Percentiles rank a stretch among this genome's conserved stretches.
Evolutionary conservation across 768 basidiomycete genomes (phyloP).

Genomic region (Auriscalpium microsporum): DNA sequence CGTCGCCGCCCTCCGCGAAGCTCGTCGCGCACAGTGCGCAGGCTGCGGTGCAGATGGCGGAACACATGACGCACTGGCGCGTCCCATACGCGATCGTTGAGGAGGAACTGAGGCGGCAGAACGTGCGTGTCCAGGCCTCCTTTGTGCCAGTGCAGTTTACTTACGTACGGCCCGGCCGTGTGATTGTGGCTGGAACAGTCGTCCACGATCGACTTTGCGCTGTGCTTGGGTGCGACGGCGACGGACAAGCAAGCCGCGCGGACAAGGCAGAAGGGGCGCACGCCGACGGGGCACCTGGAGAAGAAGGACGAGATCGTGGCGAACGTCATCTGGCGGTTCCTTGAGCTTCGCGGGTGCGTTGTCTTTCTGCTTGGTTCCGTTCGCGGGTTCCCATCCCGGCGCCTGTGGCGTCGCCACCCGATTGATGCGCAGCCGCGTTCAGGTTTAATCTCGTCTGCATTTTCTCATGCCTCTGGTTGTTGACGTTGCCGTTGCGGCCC

Average conservation of each 20-base stretch:
- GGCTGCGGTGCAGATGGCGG: slow-evolving; percentile 80
- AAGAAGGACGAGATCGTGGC: slow-evolving; percentile 99
- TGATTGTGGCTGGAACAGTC: slow-evolving; percentile 43
- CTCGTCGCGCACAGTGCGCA: slow-evolving; percentile 61
- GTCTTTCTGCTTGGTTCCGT: neutral
- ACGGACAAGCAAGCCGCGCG: slow-evolving; percentile 72
- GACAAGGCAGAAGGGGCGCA: slow-evolving; percentile 61
- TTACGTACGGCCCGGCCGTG: neutral
- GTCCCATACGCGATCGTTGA: slow-evolving; percentile 81
- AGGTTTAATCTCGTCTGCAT: neutral
- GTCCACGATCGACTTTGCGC: slow-evolving; percentile 91
- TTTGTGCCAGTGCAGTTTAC: neutral
- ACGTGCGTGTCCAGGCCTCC: slow-evolving; percentile 47
- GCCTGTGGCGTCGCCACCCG: slow-evolving; percentile 12
- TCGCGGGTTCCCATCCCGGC: slow-evolving; percentile 4
- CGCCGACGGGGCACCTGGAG: slow-evolving; percentile 50
- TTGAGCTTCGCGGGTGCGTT: slow-evolving; percentile 88
- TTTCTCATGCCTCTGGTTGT: slow-evolving; percentile 1
- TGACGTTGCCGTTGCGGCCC: neutral
- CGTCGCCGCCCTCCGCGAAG: slow-evolving; percentile 40
- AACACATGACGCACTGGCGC: slow-evolving; percentile 84
- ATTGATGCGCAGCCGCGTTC: slow-evolving; percentile 12
- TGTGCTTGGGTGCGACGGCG: slow-evolving; percentile 88
- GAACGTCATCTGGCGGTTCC: slow-evolving; percentile 97
- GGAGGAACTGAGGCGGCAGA: slow-evolving; percentile 91